Evolutionary conservation across 202 grass and related monocot genomes (phyloP), one percentile per base, ranked within the genome.

Genomic region (Zoysia matrella): DNA sequence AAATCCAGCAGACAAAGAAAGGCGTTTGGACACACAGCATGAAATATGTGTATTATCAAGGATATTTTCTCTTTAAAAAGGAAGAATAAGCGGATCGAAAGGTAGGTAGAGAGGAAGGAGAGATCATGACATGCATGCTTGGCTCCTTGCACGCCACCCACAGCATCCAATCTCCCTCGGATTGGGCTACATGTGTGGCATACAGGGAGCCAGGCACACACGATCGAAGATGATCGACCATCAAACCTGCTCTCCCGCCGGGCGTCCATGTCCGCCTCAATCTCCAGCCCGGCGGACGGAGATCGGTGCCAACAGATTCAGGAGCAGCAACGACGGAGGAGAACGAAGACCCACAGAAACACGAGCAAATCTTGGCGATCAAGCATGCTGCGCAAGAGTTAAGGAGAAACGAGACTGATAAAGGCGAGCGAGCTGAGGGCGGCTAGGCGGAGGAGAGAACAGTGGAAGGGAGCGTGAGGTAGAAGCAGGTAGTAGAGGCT

Each of bases 81-180:
- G 50, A 10, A 40, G 52, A 5, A 76, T 47, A 13, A 18, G 18
- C 2, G 45, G 13, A 81, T 54, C 44, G 56, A 66, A 76, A 22
- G 65, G 50, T 8, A 74, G 60, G 12, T 15, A n/a, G 76, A 52
- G 18, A 68, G 15, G 55, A 58, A 51, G 0, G 3, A 47, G 58
- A 47, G 76, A 91, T 53, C 67, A 70, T 56, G 54, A 70, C 54
- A 83, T 79, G 87, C 92, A 94, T 97, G 94, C 94, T 94, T 97
- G 94, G 92, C 94, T 94, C 94, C 94, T 94, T 97, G 94, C 92
- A 97, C 90, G 94, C 94, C 94, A 97, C 89, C 88, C 94, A 92
- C 86, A 92, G 85, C 83, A 94, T 91, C 89, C 92, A 94, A 94
- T 92, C 90, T 61, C 74, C 47, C 54, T 80, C 81, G 82, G 86